Evolutionary conservation across 352 stramenopile species (phyloP).

Genomic region (Phytophthora pisi): DNA sequence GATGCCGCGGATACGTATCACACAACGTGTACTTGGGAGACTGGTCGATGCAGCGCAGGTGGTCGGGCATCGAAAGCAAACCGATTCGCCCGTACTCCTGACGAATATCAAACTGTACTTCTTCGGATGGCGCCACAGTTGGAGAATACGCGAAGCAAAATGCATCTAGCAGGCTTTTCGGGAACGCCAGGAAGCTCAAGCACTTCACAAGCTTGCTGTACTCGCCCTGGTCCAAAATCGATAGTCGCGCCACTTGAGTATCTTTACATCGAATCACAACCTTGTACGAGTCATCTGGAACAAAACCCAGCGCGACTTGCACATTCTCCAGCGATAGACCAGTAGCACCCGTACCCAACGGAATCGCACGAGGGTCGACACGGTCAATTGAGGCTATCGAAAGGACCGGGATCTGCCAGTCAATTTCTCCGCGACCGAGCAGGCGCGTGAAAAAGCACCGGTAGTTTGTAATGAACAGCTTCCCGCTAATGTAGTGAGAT

Average conservation of each 20-base stretch:
- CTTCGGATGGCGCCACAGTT: constrained; percentile 71
- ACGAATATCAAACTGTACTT: constrained; percentile 80
- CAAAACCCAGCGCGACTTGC: constrained; percentile 66
- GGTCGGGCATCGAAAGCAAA: constrained; percentile 64
- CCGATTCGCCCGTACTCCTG: constrained; percentile 83
- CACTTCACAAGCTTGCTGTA: constrained; percentile 84
- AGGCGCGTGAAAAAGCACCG: constrained; percentile 77
- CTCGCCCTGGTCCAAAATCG: constrained; percentile 72
- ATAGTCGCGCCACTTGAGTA: constrained; percentile 66
- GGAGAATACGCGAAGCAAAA: constrained; percentile 86
- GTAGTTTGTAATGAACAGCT: constrained; percentile 87
- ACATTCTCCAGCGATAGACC: constrained; percentile 54
- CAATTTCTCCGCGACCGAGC: constrained; percentile 53
- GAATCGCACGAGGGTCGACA: constrained; percentile 42
- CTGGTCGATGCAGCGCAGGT: constrained; percentile 82
- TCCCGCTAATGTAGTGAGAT: constrained; percentile 73
- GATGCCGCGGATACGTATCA: constrained; percentile 94
- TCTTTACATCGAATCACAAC: constrained; percentile 86
- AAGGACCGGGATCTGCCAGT: constrained; percentile 81
- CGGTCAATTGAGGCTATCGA: constrained; percentile 76
- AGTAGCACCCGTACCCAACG: constrained; percentile 25
- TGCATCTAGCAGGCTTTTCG: constrained; percentile 69
- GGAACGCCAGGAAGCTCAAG: constrained; percentile 75
- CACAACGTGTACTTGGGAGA: constrained; percentile 85
- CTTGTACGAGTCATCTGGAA: constrained; percentile 57